phyloP scores from a whole-genome alignment of 345 rosid species.

The Hibiscus tridactylites region DNA sequence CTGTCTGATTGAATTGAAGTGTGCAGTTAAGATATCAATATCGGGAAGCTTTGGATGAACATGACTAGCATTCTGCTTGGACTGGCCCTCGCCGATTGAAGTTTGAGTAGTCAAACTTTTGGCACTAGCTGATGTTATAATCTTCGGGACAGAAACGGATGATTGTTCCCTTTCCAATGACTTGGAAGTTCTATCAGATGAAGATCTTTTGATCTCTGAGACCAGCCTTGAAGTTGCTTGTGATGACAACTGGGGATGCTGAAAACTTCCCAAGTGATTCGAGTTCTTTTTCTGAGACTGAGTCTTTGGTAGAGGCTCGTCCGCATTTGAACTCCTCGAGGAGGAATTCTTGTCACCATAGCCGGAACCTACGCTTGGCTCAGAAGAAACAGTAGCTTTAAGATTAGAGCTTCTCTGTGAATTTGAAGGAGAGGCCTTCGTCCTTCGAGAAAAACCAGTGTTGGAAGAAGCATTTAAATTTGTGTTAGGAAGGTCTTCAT shows the following conservation, averaged over 20 bases:
- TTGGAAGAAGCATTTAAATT: slow-evolving; percentile 5
- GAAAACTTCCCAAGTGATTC: slow-evolving; percentile 3
- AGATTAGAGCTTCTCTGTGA: slow-evolving; percentile 21
- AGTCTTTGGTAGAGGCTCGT: not conserved
- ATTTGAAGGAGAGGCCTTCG: not conserved
- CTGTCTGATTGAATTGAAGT: slow-evolving; percentile 43
- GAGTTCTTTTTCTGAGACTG: slow-evolving; percentile 16
- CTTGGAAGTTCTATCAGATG: not conserved
- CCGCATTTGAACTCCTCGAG: not conserved
- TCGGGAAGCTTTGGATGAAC: slow-evolving; percentile 97
- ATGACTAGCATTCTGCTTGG: slow-evolving; percentile 46
- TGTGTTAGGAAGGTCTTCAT: slow-evolving; percentile 29
- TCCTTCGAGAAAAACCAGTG: not conserved
- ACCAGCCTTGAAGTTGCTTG: slow-evolving; percentile 20
- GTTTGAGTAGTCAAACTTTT: slow-evolving; percentile 19
- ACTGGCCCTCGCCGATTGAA: slow-evolving; percentile 10
- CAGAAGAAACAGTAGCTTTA: slow-evolving; percentile 18
- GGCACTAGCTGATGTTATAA: slow-evolving; percentile 21
- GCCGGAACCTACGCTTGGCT: slow-evolving; percentile 10
- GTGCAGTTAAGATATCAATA: slow-evolving; percentile 51
- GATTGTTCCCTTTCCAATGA: slow-evolving; percentile 18
- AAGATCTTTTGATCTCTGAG: slow-evolving; percentile 5
- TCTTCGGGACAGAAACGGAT: slow-evolving; percentile 22
- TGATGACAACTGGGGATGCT: slow-evolving; percentile 6
- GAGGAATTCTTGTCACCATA: not conserved